Base-by-base conservation (phyloP, 371 early-diverging fungal genomes). In the Actinomortierella ambigua region DNA sequence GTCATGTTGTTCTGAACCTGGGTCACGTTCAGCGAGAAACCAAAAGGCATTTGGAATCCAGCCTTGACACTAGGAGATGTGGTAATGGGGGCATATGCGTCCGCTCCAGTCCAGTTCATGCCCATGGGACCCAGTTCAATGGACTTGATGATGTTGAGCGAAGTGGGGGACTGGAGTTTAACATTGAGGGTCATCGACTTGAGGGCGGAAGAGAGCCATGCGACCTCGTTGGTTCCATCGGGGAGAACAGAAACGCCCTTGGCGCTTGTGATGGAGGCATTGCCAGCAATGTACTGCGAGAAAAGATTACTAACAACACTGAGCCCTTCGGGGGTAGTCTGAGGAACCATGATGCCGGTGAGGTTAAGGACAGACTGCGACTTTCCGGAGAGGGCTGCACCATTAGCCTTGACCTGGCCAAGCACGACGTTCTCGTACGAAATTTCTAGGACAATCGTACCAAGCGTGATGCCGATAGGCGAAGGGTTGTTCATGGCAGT, bases 161-260 rank as follows among this genome's bases (percentile, higher is more conserved):
- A 78, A 29, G 49, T 50, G 6, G 71, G 75, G 26, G 75, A 11
- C 64, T 67, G 57, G 11, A 73, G 68, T 27, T 60, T 46, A 22
- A 73, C 75, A 42, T 73, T 66, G 58, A 73, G 61, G 18, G 53
- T 50, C 75, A 73, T 67, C 52, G 75, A 66, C 55, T 80, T 77
- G 75, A 88, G 81, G 61, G 81, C 85, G 26, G 76, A 66, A 39
- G 84, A 82, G 20, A 88, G 78, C 88, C 88, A 88, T n/a, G 42
- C 59, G 23, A 88, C 79, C 18, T 81, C 66, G 48, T 88, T 76
- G 28, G 67, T 62, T 46, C 88, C 88, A 63, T 88, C 81, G 27
- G 88, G 88, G 41, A 82, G 75, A 44, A 79, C 80, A 40, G 86
- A 83, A 2, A 88, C 78, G 75, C 88, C 88, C 0, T 57, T 61